Percentiles rank a stretch among this genome's conserved stretches.
Evolutionary conservation across 2,329 filamentous ascomycete species (phyloP).

Genomic region (Nemania diffusa): DNA sequence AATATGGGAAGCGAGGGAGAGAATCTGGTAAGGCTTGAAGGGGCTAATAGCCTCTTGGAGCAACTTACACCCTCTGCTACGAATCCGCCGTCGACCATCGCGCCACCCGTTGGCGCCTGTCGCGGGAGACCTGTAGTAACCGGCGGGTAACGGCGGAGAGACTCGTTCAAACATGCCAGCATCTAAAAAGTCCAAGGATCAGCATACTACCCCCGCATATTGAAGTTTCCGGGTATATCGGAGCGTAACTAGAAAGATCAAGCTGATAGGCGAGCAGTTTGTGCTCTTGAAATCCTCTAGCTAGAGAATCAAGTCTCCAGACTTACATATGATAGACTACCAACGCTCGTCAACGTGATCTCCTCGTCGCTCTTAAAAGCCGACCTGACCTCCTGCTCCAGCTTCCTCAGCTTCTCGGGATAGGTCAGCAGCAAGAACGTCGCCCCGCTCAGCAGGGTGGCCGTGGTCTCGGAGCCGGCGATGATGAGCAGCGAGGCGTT

Average conservation of each 20-base stretch:
- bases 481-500: slow-evolving; percentile 50
- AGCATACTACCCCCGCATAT: not conserved
- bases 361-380: slow-evolving; percentile 52
- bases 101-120: slow-evolving; percentile 39
- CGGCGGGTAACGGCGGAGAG: slow-evolving; percentile 55
- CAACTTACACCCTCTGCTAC: slow-evolving; percentile 43
- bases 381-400: slow-evolving; percentile 54
- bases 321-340: slow-evolving; percentile 49
- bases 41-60: not conserved
- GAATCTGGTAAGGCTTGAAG: too few species aligned
- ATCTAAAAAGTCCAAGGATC: slow-evolving; percentile 40
- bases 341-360: slow-evolving; percentile 52
- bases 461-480: slow-evolving; percentile 63
- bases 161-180: slow-evolving; percentile 55
- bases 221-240: not conserved
- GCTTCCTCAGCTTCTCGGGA: slow-evolving; percentile 46
- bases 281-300: not conserved
- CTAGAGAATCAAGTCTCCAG: not conserved
- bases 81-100: slow-evolving; percentile 38
- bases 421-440: slow-evolving; percentile 54
- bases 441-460: slow-evolving; percentile 55
- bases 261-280: not conserved
- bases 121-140: slow-evolving; percentile 41
- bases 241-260: not conserved
- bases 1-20: too few species aligned